Evolutionary conservation across 2,329 filamentous ascomycete species (phyloP).

Genomic region (Lachnellula occidentalis): DNA sequence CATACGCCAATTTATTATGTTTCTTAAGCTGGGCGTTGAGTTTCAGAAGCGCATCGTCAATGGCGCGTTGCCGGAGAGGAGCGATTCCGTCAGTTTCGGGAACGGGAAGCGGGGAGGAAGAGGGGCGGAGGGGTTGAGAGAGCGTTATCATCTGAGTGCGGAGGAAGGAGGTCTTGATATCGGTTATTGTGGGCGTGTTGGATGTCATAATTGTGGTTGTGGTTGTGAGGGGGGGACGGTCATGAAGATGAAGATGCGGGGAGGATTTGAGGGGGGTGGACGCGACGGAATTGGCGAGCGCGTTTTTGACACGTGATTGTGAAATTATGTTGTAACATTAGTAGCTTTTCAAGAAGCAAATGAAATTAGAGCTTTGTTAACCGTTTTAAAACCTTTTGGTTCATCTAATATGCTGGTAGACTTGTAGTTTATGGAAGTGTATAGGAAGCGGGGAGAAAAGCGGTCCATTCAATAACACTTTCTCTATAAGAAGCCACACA

Average conservation of each 20-base stretch:
- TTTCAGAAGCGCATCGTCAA: constrained; percentile 52
- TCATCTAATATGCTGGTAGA: too few relatives aligned
- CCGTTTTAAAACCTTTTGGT: too few relatives aligned
- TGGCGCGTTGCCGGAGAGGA: constrained; percentile 37
- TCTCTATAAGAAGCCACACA: too few relatives aligned
- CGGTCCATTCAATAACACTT: too few relatives aligned
- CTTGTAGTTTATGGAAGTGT: too few relatives aligned
- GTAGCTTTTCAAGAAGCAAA: too few relatives aligned
- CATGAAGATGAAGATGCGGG: neutral
- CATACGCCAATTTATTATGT: constrained; percentile 61
- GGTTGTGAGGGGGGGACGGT: neutral
- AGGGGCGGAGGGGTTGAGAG: constrained; percentile 54
- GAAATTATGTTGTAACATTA: too few relatives aligned
- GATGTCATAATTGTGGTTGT: constrained; percentile 25
- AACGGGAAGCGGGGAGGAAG: constrained; percentile 40
- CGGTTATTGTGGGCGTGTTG: constrained; percentile 49
- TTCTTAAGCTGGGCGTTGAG: constrained; percentile 59
- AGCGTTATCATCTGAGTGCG: constrained; percentile 57
- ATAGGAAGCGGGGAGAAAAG: too few relatives aligned
- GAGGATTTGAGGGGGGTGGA: neutral
- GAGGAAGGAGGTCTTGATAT: constrained; percentile 61
- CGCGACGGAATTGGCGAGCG: neutral
- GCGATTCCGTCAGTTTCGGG: constrained; percentile 38
- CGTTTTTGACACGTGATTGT: neutral
- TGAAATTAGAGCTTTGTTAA: too few relatives aligned